A percentile compares a stretch with the other conserved stretches of the same genome.
These are phyloP conservation scores for Yarrowia sp. DNA, from an alignment of 805 yeast genomes.

Conservation along the genomic window DNA sequence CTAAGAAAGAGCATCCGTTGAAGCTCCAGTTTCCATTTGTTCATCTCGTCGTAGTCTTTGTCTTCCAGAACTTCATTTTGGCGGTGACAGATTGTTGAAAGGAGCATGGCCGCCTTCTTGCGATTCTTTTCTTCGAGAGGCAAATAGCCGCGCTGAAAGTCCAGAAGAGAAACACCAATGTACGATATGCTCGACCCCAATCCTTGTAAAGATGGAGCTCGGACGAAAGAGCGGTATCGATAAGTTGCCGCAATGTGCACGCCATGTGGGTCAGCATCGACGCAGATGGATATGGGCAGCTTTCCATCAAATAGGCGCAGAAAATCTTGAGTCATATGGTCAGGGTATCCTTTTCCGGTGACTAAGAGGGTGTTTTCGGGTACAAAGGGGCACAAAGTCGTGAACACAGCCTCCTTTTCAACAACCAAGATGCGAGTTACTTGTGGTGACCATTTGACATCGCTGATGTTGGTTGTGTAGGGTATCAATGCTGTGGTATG, in stretches of 20 bases:
- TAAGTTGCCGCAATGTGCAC: conserved; percentile 48
- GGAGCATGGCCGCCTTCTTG: conserved; percentile 35
- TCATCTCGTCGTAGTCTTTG: neutral
- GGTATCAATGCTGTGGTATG: neutral
- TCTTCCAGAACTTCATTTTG: neutral
- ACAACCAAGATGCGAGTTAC: conserved; percentile 38
- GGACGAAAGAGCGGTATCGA: conserved; percentile 33
- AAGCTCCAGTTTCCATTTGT: conserved; percentile 45
- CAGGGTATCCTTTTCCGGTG: conserved; percentile 71
- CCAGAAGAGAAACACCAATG: conserved; percentile 47
- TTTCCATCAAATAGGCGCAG: conserved; percentile 37
- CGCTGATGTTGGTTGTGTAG: neutral
- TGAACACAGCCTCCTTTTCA: conserved; percentile 52
- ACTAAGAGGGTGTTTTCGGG: conserved; percentile 39
- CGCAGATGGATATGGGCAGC: conserved; percentile 47
- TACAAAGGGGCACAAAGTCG: conserved; percentile 36
- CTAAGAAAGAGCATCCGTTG: conserved; percentile 52
- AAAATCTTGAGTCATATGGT: conserved; percentile 50
- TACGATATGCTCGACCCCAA: conserved; percentile 32
- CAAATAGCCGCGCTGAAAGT: conserved; percentile 40
- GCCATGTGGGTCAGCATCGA: conserved; percentile 69
- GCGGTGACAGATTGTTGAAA: neutral
- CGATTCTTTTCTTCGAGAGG: conserved; percentile 35
- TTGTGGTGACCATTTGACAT: neutral
- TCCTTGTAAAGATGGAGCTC: neutral